Evolutionary conservation across 495 filamentous ascomycete genomes (phyloP), one percentile per base, ranked within the genome.

Genomic region (Jackrogersella minutella): DNA sequence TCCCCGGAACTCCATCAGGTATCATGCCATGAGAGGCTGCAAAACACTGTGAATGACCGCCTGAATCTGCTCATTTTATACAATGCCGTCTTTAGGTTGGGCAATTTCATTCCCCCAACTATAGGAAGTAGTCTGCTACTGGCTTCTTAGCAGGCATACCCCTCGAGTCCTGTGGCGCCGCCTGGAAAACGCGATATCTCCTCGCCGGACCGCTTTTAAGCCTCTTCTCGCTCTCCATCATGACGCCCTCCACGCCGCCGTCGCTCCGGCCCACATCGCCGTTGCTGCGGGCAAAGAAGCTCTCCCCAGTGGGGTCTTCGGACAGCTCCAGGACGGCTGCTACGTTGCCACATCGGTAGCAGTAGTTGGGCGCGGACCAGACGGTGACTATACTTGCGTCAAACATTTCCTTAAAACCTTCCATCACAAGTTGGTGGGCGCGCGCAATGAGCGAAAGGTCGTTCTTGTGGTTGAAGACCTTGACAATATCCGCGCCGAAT

Each of bases 121-220:
- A 85, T 82, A 99, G 80, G 74, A 99, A 99, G 83, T 99, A 99
- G 80, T 98, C 94, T 67, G 93, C 93, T 63, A 95, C 90, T 43
- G 95, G 95, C 79, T 98, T 98, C 85, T 99, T 99, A 40, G 95
- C 95, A 72, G 95, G 95, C 95, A 99, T 97, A 10, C 95, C 95
- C 76, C 96, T 87, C 37, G 90, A 90, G 77, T 98, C 95, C 82
- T 99, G 95, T 68, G 95, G 92, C 66, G 95, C 95, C 1, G 96
- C 96, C 71, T 97, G 93, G 77, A 98, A 99, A 8, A 99, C 95
- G 43, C 95, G 80, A 79, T 99, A 99, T 72, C 95, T 81, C 76
- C 95, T 86, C 26, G 93, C 95, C 8, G 95, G 95, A 22, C 93
- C 93, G 46, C 79, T 76, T 54, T 83, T 82, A 37, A 63, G 68